Base-by-base conservation (phyloP, 148 eudicot species). In the Salicornia ramosissima region DNA sequence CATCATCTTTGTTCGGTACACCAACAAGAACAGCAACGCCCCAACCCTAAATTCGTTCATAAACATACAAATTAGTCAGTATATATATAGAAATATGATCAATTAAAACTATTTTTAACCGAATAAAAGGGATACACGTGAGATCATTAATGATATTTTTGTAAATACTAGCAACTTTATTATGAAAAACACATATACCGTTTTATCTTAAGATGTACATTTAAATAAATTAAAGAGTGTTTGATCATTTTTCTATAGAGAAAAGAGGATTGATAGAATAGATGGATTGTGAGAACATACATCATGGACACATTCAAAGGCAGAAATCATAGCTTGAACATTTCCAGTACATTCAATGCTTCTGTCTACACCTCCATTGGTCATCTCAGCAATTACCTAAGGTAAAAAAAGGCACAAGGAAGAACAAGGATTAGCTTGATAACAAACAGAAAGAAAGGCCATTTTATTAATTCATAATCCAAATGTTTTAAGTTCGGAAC, bases 1-100 rank as follows among this genome's bases (percentile, higher is more conserved):
- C 79, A 18, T 82, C 83, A 8, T 83, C 90, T 73, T 83, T 86
- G 79, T 36, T 78, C 10, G 90, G 84, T 10, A 86, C 83, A 18
- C 89, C 89, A 45, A 86, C 86, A 39, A 83, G 82, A 39, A 83
- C 89, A 34, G 83, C 82, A 31, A 82, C 90, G 0, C 87, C 87
- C 85, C 87, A 86, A 24, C 86, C 90, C 86, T 85, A 72, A 5
- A 40, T 10, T 40, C 3, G 10, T 59, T 12, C 26, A 66, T 60
- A 60, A 16, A 16, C 53, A 58, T 2, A 69, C 1, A 10, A 22
- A 13, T 13, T 11, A 63, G 40, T 63, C 49, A 63, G 50, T 63
- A 22, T 0, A 22, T 0, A n/a, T n/a, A n/a, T n/a, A n/a, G n/a
- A n/a, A n/a, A n/a, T n/a, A n/a, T n/a, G n/a, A n/a, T n/a, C n/a